Evolutionary conservation across 2,329 filamentous ascomycete species (phyloP).

Genomic region (Aspergillus alliaceus): DNA sequence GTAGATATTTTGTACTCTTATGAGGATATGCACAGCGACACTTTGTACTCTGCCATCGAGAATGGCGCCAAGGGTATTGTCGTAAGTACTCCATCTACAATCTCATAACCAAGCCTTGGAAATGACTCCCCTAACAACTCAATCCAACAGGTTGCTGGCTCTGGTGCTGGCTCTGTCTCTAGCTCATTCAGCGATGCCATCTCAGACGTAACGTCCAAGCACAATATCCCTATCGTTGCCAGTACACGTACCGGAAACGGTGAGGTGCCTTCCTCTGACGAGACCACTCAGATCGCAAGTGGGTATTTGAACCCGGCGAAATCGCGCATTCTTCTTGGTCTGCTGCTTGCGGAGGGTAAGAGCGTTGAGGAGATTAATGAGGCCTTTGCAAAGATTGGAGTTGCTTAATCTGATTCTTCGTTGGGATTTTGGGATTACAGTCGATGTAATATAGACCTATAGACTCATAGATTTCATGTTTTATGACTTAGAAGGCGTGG

Average conservation of each 20-base stretch:
- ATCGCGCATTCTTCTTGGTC: slow-evolving; percentile 17
- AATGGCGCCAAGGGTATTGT: slow-evolving; percentile 27
- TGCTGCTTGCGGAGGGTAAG: slow-evolving; percentile 16
- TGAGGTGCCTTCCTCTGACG: slow-evolving; percentile 22
- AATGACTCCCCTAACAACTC: slow-evolving; percentile 6
- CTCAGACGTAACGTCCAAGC: slow-evolving; percentile 13
- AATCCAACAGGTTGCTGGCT: slow-evolving; percentile 19
- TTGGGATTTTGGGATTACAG: background rate
- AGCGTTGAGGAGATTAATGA: slow-evolving; percentile 10
- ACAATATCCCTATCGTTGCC: slow-evolving; percentile 21
- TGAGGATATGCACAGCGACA: slow-evolving; percentile 27
- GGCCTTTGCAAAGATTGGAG: slow-evolving; percentile 8
- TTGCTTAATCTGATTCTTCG: background rate
- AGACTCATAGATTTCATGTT: background rate
- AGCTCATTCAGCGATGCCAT: slow-evolving; percentile 17
- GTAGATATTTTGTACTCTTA: slow-evolving; percentile 30
- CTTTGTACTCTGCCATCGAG: slow-evolving; percentile 20
- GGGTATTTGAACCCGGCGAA: slow-evolving; percentile 22
- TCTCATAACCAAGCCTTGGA: too few relatives aligned
- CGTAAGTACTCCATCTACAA: too few relatives aligned
- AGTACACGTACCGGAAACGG: slow-evolving; percentile 26
- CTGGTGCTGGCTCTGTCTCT: slow-evolving; percentile 23
- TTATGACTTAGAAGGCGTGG: background rate
- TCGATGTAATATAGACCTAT: background rate
- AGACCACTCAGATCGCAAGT: slow-evolving; percentile 19